A percentile compares a stretch with the other conserved stretches of the same genome.
Conservation (phyloP, 495 filamentous ascomycete species). For the Daldinia vernicosa region DNA sequence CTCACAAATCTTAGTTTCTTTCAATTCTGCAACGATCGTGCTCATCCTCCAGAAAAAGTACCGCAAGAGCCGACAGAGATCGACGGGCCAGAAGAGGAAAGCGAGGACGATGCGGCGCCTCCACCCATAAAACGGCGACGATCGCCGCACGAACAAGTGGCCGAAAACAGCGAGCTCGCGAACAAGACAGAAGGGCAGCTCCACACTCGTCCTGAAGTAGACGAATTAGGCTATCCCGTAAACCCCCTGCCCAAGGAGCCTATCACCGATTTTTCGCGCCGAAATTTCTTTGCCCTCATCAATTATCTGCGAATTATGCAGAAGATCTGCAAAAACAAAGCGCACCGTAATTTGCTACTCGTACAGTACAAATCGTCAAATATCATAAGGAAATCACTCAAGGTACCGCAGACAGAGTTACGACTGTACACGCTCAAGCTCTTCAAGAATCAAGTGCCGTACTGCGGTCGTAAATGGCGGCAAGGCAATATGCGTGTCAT, state of each 20-base stretch:
- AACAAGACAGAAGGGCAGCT: slow-evolving; percentile 38
- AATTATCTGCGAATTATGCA: slow-evolving; percentile 95
- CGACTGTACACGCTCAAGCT: slow-evolving; percentile 95
- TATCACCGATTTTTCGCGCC: slow-evolving; percentile 89
- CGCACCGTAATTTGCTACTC: slow-evolving; percentile 90
- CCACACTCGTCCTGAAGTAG: slow-evolving; percentile 75
- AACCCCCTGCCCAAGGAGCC: slow-evolving; percentile 73
- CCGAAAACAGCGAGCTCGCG: slow-evolving; percentile 40
- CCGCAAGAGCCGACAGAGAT: slow-evolving; percentile 34
- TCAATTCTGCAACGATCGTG: slow-evolving; percentile 75
- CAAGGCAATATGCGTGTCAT: slow-evolving; percentile 99
- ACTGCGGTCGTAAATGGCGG: slow-evolving; percentile 97
- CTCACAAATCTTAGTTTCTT: slow-evolving; percentile 76
- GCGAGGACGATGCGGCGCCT: slow-evolving; percentile 79
- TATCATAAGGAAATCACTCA: slow-evolving; percentile 87
- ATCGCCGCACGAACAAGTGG: slow-evolving; percentile 53
- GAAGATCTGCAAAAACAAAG: slow-evolving; percentile 93
- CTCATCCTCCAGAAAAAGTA: slow-evolving; percentile 37
- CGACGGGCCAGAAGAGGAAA: slow-evolving; percentile 47
- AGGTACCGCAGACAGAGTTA: slow-evolving; percentile 86
- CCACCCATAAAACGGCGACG: slow-evolving; percentile 75
- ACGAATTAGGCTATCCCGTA: slow-evolving; percentile 83
- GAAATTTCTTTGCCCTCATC: slow-evolving; percentile 93
- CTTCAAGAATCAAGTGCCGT: slow-evolving; percentile 97
- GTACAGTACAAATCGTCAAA: slow-evolving; percentile 93